A percentile compares a stretch with the other conserved stretches of the same genome.
phyloP scores from a whole-genome alignment of 495 filamentous ascomycete genomes.

The Apodospora peruviana region DNA sequence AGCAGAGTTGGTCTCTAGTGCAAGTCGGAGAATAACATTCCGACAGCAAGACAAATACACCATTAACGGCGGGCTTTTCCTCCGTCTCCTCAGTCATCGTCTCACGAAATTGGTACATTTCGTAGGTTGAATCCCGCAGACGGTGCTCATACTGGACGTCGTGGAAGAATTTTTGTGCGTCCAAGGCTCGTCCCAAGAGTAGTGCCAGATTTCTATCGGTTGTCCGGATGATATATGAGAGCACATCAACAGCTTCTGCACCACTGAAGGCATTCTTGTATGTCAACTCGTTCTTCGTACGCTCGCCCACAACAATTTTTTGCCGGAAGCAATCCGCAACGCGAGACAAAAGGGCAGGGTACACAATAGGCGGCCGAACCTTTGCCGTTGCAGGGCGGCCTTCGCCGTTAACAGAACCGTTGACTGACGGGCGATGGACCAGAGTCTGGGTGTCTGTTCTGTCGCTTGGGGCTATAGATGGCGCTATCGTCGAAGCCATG shows the following conservation, averaged over 20 bases:
- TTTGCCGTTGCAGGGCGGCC: conserved; percentile 41
- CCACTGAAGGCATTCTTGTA: conserved; percentile 97
- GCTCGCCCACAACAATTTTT: conserved; percentile 72
- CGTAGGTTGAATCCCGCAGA: conserved; percentile 78
- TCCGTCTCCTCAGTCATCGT: conserved; percentile 79
- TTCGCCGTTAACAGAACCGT: conserved; percentile 43
- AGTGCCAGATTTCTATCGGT: conserved; percentile 92
- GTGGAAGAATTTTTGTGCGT: conserved; percentile 99
- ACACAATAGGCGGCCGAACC: conserved; percentile 71
- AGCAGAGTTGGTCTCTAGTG: conserved; percentile 88
- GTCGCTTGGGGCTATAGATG: conserved; percentile 30
- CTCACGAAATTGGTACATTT: conserved; percentile 96
- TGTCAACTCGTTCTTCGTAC: conserved; percentile 92
- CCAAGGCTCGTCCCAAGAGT: conserved; percentile 85
- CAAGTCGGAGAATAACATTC: conserved; percentile 99
- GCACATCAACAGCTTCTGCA: conserved; percentile 89
- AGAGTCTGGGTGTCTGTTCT: conserved; percentile 35
- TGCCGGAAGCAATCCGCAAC: conserved; percentile 90
- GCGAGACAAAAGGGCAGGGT: conserved; percentile 83
- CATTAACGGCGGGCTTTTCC: conserved; percentile 75
- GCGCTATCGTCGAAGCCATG: conserved; percentile 65
- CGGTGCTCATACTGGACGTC: conserved; percentile 98
- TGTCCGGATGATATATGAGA: conserved; percentile 91
- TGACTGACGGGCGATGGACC: conserved; percentile 37
- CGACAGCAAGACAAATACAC: conserved; percentile 90